These are phyloP conservation scores for Piper longum DNA, from an alignment of 164 flowering plant species.

Conservation along the genomic window DNA sequence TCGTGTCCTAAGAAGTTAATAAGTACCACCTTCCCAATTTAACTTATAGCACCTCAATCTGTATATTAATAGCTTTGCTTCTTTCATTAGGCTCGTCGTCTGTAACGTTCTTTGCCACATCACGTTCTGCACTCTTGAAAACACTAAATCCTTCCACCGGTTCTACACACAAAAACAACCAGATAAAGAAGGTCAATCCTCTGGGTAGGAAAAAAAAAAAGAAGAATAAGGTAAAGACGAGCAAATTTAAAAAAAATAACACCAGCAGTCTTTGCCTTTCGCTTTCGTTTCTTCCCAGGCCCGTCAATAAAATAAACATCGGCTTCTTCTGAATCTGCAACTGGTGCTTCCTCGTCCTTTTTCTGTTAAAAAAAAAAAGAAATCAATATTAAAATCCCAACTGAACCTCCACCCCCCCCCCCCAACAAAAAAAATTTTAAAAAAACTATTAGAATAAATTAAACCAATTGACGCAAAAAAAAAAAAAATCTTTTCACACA, in stretches of 20 bases:
- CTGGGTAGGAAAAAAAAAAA: constrained; percentile 1
- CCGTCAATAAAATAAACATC: constrained; percentile 8
- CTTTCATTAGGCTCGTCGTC: constrained; percentile 11
- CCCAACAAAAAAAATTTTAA: too few relatives aligned
- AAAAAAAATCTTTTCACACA: too few relatives aligned
- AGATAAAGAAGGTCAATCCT: too few relatives aligned
- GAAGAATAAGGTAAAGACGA: background rate
- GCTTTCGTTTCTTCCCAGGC: constrained; percentile 41
- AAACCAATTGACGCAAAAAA: too few relatives aligned
- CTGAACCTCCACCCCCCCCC: too few relatives aligned
- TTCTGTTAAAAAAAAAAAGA: constrained; percentile 8
- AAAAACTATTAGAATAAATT: too few relatives aligned
- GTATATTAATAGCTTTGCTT: constrained; percentile 45
- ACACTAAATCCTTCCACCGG: constrained; percentile 60
- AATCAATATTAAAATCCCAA: background rate
- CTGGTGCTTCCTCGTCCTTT: constrained; percentile 14
- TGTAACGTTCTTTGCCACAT: constrained; percentile 11
- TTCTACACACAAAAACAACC: constrained; percentile 17
- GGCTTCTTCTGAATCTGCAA: constrained; percentile 13
- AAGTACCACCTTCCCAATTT: background rate
- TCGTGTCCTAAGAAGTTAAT: background rate
- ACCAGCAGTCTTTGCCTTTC: constrained; percentile 25
- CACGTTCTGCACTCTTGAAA: constrained; percentile 39
- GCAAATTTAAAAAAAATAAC: background rate
- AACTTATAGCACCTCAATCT: constrained; percentile 41